phyloP scores from a whole-genome alignment of 768 basidiomycete species.

The Phlebiopsis flavidoalba region DNA sequence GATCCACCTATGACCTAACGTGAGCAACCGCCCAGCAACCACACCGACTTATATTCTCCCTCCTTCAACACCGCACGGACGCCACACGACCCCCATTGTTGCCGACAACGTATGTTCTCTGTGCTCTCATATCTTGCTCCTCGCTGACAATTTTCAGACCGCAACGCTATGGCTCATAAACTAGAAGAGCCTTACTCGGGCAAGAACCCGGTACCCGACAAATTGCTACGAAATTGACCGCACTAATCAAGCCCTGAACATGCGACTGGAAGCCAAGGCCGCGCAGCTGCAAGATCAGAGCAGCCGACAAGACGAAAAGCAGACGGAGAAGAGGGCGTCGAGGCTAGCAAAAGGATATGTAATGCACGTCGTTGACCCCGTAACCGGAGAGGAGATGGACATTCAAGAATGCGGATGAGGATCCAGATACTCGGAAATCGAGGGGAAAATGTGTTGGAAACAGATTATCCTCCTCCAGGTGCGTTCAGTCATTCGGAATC shows the following conservation, averaged over 20 bases:
- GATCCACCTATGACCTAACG: too few species aligned
- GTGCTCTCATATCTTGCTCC: too few species aligned
- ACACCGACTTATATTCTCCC: too few species aligned
- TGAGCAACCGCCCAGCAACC: too few species aligned
- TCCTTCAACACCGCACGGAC: too few species aligned
- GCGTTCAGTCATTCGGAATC: neutral
- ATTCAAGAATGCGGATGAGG: conserved; percentile 40
- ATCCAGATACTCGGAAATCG: conserved; percentile 16
- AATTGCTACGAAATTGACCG: conserved; percentile 24
- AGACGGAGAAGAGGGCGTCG: conserved; percentile 20
- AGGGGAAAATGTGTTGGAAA: conserved; percentile 26
- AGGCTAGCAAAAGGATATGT: conserved; percentile 24
- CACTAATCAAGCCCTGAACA: conserved; percentile 25
- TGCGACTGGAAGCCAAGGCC: conserved; percentile 27
- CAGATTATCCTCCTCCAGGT: conserved; percentile 26
- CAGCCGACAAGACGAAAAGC: conserved; percentile 18
- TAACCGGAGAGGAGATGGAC: conserved; percentile 42
- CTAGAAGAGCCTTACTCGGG: conserved; percentile 26
- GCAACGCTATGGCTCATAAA: conserved; percentile 21
- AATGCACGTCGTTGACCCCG: conserved; percentile 40
- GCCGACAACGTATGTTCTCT: too few species aligned
- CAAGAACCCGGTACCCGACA: conserved; percentile 29
- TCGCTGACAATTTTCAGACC: too few species aligned
- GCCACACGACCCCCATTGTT: too few species aligned
- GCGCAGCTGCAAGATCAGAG: conserved; percentile 22